Percentiles rank a stretch among this genome's conserved stretches.
Evolutionary conservation across 768 basidiomycete genomes (phyloP).

Genomic region (Dentipellis sp.): DNA sequence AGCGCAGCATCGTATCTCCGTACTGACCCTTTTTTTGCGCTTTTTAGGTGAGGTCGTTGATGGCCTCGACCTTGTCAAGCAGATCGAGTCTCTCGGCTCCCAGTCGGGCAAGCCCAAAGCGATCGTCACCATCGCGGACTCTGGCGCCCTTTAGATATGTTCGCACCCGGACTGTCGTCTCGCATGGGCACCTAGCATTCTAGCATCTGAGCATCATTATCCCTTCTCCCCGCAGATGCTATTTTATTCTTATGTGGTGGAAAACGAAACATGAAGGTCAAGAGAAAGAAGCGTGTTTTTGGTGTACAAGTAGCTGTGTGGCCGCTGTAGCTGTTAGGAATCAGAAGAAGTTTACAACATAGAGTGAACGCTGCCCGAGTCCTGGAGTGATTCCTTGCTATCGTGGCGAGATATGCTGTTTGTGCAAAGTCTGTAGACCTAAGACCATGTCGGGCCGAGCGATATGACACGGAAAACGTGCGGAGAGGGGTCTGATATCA

Average conservation of each 20-base stretch:
- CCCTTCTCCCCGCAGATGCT: neutral
- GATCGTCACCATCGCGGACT: constrained; percentile 10
- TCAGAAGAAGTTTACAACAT: neutral
- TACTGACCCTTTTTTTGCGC: neutral
- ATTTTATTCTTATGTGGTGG: neutral
- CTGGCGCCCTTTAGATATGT: constrained; percentile 1
- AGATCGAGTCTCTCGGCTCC: constrained; percentile 23
- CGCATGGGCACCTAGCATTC: neutral
- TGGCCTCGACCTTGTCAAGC: constrained; percentile 30
- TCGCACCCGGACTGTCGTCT: neutral
- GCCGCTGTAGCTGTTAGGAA: neutral
- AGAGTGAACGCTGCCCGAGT: too few species aligned
- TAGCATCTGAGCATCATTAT: neutral
- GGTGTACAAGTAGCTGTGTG: neutral
- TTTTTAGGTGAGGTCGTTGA: constrained; percentile 24
- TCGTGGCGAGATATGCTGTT: too few species aligned
- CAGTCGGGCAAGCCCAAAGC: constrained; percentile 2
- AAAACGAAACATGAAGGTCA: neutral
- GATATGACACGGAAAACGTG: too few species aligned
- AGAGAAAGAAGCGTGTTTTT: neutral
- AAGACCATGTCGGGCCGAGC: too few species aligned
- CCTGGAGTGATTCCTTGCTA: too few species aligned
- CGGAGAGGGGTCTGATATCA: too few species aligned
- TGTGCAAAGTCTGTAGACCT: too few species aligned
- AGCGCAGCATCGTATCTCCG: neutral